Percentiles rank a stretch among this genome's conserved stretches.
phyloP scores from a whole-genome alignment of 2,329 filamentous ascomycete species.

The Ceratocystiopsis brevicomis region DNA sequence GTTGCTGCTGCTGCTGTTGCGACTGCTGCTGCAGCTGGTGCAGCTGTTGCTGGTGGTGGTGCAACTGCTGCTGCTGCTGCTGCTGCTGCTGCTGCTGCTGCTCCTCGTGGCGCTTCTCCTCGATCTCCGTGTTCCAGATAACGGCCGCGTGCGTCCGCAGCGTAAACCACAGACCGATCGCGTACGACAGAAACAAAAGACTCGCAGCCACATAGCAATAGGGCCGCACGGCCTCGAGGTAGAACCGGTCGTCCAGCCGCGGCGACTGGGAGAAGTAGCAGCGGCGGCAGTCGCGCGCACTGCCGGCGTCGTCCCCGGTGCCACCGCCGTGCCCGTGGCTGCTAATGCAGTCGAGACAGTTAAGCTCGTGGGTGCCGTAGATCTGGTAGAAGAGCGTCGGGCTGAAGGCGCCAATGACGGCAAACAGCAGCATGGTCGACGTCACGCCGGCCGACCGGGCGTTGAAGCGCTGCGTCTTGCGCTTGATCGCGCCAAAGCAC shows the following conservation, averaged over 20 bases:
- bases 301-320: conserved; percentile 17
- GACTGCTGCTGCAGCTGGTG: neutral
- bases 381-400: conserved; percentile 97
- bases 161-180: conserved; percentile 89
- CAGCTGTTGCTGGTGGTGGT: neutral
- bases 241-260: conserved; percentile 72
- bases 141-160: conserved; percentile 87
- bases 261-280: conserved; percentile 88
- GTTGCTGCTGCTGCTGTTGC: too few relatives aligned
- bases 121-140: conserved; percentile 78
- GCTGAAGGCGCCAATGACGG: conserved; percentile 84
- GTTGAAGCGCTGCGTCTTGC: conserved; percentile 97
- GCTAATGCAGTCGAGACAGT: conserved; percentile 49
- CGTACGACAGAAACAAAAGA: conserved; percentile 77
- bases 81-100: conserved; percentile 4
- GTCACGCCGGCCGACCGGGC: conserved; percentile 90
- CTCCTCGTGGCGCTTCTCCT: conserved; percentile 54
- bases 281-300: conserved; percentile 58
- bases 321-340: conserved; percentile 27
- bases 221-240: conserved; percentile 72
- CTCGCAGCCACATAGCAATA: conserved; percentile 81
- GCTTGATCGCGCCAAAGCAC: conserved; percentile 95
- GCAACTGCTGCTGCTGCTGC: neutral
- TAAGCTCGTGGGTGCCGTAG: conserved; percentile 91
- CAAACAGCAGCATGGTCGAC: conserved; percentile 93